Evolutionary conservation across 768 basidiomycete genomes (phyloP).

Genomic region (Gloeophyllum trabeum): DNA sequence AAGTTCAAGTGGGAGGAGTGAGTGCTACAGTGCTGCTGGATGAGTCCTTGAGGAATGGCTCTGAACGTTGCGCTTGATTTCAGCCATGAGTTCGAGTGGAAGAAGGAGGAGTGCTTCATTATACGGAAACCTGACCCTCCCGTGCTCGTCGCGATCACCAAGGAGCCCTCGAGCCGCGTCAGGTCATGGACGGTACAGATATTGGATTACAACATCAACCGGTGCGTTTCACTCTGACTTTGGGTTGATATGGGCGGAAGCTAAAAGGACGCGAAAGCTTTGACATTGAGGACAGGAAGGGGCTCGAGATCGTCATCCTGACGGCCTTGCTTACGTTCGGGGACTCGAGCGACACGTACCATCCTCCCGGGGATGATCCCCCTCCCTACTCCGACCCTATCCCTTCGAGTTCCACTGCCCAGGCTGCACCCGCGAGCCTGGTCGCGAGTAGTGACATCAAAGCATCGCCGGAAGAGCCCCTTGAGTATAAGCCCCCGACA

Average conservation of each 20-base stretch:
- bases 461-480: conserved; percentile 8
- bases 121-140: conserved; percentile 81
- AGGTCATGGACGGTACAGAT: conserved; percentile 63
- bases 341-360: conserved; percentile 51
- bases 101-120: conserved; percentile 73
- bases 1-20: conserved; percentile 76
- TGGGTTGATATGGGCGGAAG: too few relatives aligned
- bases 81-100: conserved; percentile 84
- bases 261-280: conserved; percentile 53
- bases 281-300: conserved; percentile 77
- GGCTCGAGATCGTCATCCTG: conserved; percentile 73
- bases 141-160: conserved; percentile 74
- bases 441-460: too few relatives aligned
- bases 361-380: conserved; percentile 14
- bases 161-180: conserved; percentile 56
- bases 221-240: conserved; percentile 34
- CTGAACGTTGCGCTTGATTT: not conserved
- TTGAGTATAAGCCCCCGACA: conserved; percentile 20
- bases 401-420: not conserved
- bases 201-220: conserved; percentile 75
- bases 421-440: conserved; percentile 1
- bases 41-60: not conserved
- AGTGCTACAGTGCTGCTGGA: conserved; percentile 16
- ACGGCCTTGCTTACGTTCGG: conserved; percentile 70
- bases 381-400: conserved; percentile 3